Conservation (phyloP, 805 yeast species). For the Saccharomycopsis malanga region DNA sequence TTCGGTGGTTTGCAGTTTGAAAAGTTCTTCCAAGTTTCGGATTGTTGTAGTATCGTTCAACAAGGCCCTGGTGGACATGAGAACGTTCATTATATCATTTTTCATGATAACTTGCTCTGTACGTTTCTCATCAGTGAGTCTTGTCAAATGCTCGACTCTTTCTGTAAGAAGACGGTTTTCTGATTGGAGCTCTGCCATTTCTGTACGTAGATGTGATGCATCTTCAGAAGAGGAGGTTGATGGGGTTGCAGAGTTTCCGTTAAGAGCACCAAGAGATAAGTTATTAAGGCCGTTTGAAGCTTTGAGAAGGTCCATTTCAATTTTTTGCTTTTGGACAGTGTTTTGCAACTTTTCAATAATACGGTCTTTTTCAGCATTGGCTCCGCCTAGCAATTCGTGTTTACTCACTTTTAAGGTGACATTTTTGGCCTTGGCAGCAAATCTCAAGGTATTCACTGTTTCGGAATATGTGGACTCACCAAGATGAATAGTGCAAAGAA, state of each 20-base stretch:
- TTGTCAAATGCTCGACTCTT: slow-evolving; percentile 59
- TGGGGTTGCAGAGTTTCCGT: neutral
- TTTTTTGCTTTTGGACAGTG: slow-evolving; percentile 55
- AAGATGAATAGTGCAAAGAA: slow-evolving; percentile 80
- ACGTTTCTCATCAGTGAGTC: slow-evolving; percentile 54
- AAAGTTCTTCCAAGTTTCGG: slow-evolving; percentile 39
- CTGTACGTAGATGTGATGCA: slow-evolving; percentile 25
- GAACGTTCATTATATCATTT: slow-evolving; percentile 52
- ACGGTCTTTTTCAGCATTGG: slow-evolving; percentile 39
- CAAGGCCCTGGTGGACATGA: slow-evolving; percentile 37
- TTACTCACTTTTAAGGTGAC: slow-evolving; percentile 61
- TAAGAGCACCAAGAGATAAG: neutral
- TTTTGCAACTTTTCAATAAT: slow-evolving; percentile 49
- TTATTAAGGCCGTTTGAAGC: slow-evolving; percentile 14
- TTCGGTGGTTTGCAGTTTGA: slow-evolving; percentile 42
- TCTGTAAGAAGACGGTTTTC: slow-evolving; percentile 63
- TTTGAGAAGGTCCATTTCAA: slow-evolving; percentile 41
- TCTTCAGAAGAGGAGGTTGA: slow-evolving; percentile 13
- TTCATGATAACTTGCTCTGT: slow-evolving; percentile 48
- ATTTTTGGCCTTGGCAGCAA: slow-evolving; percentile 91
- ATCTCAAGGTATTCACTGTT: slow-evolving; percentile 78
- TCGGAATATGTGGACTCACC: slow-evolving; percentile 59
- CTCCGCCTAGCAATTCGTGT: slow-evolving; percentile 31
- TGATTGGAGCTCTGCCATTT: slow-evolving; percentile 41
- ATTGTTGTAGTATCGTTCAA: slow-evolving; percentile 36